Conservation (phyloP, 345 rosid genomes). For the Syzygium aqueum region DNA sequence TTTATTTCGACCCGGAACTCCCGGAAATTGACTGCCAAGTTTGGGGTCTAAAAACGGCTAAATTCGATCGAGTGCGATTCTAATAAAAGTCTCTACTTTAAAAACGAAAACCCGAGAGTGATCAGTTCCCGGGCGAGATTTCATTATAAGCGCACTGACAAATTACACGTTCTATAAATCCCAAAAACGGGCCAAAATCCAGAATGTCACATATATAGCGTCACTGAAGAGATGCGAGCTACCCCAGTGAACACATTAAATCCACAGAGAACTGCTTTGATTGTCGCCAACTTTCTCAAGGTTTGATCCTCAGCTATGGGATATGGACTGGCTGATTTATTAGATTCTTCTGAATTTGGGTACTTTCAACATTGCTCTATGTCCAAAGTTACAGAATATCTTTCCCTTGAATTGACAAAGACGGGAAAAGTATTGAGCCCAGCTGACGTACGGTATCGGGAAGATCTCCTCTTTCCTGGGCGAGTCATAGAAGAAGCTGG, state of each 20-base stretch:
- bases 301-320: slow-evolving; percentile 19
- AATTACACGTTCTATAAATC: no score
- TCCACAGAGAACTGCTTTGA: slow-evolving; percentile 87
- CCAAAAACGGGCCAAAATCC: no score
- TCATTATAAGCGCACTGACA: no score
- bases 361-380: neutral
- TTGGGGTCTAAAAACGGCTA: no score
- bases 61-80: no score
- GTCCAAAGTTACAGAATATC: neutral
- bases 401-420: slow-evolving; percentile 17
- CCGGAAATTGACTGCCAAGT: no score
- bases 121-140: no score
- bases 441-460: slow-evolving; percentile 65
- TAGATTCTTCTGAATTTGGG: neutral
- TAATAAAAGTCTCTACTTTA: no score
- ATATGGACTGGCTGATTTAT: neutral
- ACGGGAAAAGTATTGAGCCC: slow-evolving; percentile 74
- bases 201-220: no score
- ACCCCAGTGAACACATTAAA: slow-evolving; percentile 80
- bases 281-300: slow-evolving; percentile 78
- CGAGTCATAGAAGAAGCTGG: slow-evolving; percentile 78
- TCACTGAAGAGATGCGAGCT: slow-evolving; percentile 78
- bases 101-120: no score
- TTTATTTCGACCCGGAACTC: no score
- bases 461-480: slow-evolving; percentile 73